These are phyloP conservation scores for Codiaeum variegatum DNA, from an alignment of 441 rosid species.

Conservation along the genomic window DNA sequence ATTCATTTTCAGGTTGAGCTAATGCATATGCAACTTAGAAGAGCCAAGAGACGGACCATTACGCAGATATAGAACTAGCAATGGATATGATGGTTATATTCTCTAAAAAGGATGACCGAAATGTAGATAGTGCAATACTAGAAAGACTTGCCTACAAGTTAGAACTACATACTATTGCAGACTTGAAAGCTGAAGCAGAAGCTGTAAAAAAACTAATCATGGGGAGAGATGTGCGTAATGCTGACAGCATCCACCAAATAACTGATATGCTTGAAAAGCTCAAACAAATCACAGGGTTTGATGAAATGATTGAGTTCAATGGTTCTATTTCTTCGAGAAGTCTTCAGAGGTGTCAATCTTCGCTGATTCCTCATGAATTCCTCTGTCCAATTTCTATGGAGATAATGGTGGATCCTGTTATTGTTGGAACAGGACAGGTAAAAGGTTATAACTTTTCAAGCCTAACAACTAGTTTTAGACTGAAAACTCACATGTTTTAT, in stretches of 20 bases:
- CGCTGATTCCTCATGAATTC: constrained; percentile 63
- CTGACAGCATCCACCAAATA: constrained; percentile 53
- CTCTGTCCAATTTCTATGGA: constrained; percentile 78
- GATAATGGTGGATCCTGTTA: constrained; percentile 79
- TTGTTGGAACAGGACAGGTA: constrained; percentile 81
- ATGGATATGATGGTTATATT: constrained; percentile 79
- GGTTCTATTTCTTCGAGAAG: constrained; percentile 32
- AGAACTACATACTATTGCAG: constrained; percentile 47
- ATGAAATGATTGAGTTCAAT: constrained; percentile 32
- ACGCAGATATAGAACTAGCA: constrained; percentile 76
- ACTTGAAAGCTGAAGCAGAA: constrained; percentile 52
- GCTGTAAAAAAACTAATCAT: constrained; percentile 44
- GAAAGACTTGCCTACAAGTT: constrained; percentile 71
- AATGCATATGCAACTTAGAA: constrained; percentile 43
- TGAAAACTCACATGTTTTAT: not conserved
- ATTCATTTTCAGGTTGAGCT: constrained; percentile 45
- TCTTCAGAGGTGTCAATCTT: constrained; percentile 37
- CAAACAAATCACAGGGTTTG: constrained; percentile 54
- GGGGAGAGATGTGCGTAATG: constrained; percentile 28
- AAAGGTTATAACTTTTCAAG: not conserved
- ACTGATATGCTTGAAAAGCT: constrained; percentile 55
- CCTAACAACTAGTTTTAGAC: not conserved
- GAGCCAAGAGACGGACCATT: constrained; percentile 60
- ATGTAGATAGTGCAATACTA: constrained; percentile 58
- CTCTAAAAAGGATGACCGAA: constrained; percentile 52